A percentile compares a stretch with the other conserved stretches of the same genome.
Evolutionary conservation across 208 protist genomes (phyloP).

Genomic region (Wallacemonas sp.): DNA sequence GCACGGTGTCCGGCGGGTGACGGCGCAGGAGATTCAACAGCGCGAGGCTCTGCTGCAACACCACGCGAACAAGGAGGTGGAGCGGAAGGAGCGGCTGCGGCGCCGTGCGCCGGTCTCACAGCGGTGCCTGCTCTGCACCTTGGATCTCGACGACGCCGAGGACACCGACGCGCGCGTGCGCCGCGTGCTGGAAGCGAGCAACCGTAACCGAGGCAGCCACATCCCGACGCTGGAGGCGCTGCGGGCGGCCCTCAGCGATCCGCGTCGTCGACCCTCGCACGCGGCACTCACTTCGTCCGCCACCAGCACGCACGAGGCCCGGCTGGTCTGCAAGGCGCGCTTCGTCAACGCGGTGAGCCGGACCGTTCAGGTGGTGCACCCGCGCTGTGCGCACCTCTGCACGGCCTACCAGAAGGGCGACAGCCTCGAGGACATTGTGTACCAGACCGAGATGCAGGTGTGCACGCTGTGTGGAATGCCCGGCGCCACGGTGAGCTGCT

Average conservation of each 20-base stretch:
- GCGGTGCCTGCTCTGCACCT: conserved; percentile 68
- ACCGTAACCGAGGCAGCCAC: conserved; percentile 55
- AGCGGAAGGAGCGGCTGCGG: conserved; percentile 73
- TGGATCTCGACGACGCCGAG: conserved; percentile 61
- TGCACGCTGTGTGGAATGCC: conserved; percentile 70
- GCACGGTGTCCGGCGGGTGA: conserved; percentile 40
- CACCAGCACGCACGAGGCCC: conserved; percentile 14
- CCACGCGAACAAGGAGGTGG: conserved; percentile 55
- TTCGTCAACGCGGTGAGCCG: conserved; percentile 66
- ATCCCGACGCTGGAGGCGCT: conserved; percentile 60
- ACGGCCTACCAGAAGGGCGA: conserved; percentile 67
- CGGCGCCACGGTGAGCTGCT: conserved; percentile 77
- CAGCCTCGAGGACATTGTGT: conserved; percentile 79
- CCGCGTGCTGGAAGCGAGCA: conserved; percentile 53
- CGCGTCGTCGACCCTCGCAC: conserved; percentile 19
- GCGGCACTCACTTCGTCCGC: too few species aligned
- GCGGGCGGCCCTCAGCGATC: conserved; percentile 55
- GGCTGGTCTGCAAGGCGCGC: conserved; percentile 50
- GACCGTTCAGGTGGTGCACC: conserved; percentile 76
- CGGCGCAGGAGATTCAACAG: conserved; percentile 49
- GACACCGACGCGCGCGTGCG: conserved; percentile 48
- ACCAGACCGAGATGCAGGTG: conserved; percentile 52
- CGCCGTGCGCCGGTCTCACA: conserved; percentile 53
- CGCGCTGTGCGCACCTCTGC: conserved; percentile 83
- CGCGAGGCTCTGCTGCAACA: conserved; percentile 63